Conservation (phyloP, 768 basidiomycete genomes). For the Serendipita sp. region DNA sequence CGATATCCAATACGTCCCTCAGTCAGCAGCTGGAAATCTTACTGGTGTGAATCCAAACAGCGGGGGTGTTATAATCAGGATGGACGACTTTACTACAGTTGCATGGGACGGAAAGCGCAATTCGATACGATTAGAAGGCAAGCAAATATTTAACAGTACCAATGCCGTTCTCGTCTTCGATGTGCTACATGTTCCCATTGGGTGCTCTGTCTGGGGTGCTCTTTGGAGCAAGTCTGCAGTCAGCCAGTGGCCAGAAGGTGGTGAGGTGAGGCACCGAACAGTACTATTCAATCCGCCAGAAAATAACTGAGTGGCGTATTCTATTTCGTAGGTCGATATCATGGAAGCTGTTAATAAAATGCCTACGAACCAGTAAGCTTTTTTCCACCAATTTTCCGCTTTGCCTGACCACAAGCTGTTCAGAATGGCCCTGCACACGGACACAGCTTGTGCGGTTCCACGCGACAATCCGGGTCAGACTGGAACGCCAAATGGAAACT, state of each 20-base stretch:
- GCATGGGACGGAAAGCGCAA: neutral
- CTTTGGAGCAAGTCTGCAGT: neutral
- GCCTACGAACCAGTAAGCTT: neutral
- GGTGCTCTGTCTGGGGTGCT: conserved; percentile 8
- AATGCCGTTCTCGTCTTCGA: conserved; percentile 12
- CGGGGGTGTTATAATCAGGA: neutral
- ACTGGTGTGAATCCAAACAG: neutral
- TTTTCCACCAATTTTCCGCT: too few species aligned
- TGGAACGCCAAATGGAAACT: neutral
- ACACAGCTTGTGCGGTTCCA: neutral
- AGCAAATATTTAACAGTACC: conserved; percentile 5
- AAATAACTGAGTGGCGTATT: neutral
- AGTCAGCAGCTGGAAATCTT: neutral
- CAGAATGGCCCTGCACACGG: conserved; percentile 4
- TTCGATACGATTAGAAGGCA: neutral
- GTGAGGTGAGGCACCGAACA: neutral
- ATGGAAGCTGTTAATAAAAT: neutral
- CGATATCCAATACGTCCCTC: neutral
- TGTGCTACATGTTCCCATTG: conserved; percentile 15
- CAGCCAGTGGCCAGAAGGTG: neutral
- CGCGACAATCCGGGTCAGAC: neutral
- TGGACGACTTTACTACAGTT: neutral
- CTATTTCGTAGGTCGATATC: neutral
- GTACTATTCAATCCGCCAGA: neutral
- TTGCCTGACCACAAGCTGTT: neutral